Conservation (phyloP, 1,139 yeast species). For the Blastobotrys niveus region DNA sequence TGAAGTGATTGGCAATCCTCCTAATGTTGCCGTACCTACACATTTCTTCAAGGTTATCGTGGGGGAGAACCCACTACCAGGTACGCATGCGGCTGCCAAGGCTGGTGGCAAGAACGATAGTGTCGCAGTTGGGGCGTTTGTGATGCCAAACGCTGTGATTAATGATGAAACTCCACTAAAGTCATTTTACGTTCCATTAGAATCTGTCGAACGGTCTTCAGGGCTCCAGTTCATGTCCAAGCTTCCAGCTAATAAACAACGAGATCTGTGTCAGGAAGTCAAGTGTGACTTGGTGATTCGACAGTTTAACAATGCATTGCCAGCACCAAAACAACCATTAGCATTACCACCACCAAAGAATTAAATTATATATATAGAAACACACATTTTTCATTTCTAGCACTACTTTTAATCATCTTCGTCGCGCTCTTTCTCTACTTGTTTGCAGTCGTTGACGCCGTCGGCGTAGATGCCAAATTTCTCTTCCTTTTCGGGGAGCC, state of each 20-base stretch:
- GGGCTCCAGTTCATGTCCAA: constrained; percentile 77
- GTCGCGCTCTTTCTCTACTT: constrained; percentile 46
- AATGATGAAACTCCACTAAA: constrained; percentile 64
- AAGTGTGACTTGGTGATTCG: constrained; percentile 77
- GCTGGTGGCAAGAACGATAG: constrained; percentile 24
- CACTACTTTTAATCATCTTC: constrained; percentile 10
- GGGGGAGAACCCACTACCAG: constrained; percentile 52
- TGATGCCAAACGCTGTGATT: constrained; percentile 77
- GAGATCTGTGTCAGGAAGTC: constrained; percentile 72
- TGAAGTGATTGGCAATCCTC: constrained; percentile 96
- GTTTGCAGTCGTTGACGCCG: constrained; percentile 93
- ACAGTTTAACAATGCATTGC: constrained; percentile 54
- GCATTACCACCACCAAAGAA: constrained; percentile 38
- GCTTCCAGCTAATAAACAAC: constrained; percentile 54
- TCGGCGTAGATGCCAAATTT: constrained; percentile 94
- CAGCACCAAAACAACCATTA: constrained; percentile 31
- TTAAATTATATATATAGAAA: constrained; percentile 3
- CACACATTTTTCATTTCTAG: background rate
- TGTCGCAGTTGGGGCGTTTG: constrained; percentile 84
- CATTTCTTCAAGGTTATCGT: constrained; percentile 89
- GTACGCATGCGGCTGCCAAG: constrained; percentile 32
- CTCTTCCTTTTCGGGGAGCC: constrained; percentile 92
- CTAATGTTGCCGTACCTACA: constrained; percentile 94
- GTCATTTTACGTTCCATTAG: constrained; percentile 79
- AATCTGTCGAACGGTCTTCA: constrained; percentile 78